Evolutionary conservation across 306 rosid species (phyloP), one percentile per base, ranked within the genome.

Genomic region (Medicago ruthenica): DNA sequence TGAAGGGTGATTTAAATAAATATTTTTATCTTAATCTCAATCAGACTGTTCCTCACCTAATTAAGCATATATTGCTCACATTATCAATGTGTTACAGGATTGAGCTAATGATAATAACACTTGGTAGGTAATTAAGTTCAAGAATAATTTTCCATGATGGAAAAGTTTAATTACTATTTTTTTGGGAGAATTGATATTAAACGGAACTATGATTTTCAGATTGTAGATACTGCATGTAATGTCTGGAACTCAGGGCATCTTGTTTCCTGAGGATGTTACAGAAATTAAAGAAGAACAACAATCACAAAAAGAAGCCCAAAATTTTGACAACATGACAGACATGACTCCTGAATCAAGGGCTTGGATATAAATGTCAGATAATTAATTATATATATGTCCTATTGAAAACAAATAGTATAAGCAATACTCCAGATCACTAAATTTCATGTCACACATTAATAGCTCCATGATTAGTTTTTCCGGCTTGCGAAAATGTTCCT

Each of bases 291-390:
- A 77, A 45, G 55, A 64, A 62, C 9, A 76, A 55, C 7, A 10
- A 45, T 22, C 17, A 58, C 10, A 70, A 59, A 80, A 80, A 77
- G 68, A 39, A 71, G 60, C 65, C 8, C 55, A 78, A 15, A 78
- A 54, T 39, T 65, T 84, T 84, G 87, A 78, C 81, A 76, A 61
- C 67, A 76, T 71, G 76, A 83, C 73, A 76, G 66, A 81, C 86
- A 83, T 74, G 40, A 71, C 65, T 68, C 89, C 70, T 67, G 14
- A 67, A 88, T 83, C 79, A 74, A 71, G 63, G 85, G 63, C 36
- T 70, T 79, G 20, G n/a, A n/a, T n/a, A 70, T 58, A 48, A 50
- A 57, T 67, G 74, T 45, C 54, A 73, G 13, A 16, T 60, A 67
- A 63, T 57, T 72, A 61, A 51, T 59, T 79, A 21, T 39, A 16